Evolutionary conservation across 192 early-diverging fungal species (phyloP).

Genomic region (Allomyces javanicus): DNA sequence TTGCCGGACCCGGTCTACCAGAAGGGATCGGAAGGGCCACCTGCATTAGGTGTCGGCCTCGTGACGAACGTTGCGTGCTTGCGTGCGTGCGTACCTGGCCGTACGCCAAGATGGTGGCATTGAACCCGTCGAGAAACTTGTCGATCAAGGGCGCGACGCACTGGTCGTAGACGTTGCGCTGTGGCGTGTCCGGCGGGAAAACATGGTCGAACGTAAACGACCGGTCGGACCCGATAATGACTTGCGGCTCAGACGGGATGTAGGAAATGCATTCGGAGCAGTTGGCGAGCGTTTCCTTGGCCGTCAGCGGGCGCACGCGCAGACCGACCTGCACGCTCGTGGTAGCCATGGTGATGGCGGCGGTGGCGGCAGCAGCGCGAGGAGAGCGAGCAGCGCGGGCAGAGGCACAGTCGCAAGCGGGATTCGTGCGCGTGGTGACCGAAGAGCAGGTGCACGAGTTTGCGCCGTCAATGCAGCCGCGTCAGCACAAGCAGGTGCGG

Average conservation of each 20-base stretch:
- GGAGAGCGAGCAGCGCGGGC: too few relatives aligned
- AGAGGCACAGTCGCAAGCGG: too few relatives aligned
- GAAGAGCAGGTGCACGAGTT: too few relatives aligned
- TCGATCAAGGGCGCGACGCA: constrained; percentile 37
- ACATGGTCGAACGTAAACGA: constrained; percentile 54
- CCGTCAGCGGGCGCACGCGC: constrained; percentile 53
- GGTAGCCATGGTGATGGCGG: constrained; percentile 4
- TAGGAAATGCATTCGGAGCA: constrained; percentile 34
- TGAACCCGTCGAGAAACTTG: constrained; percentile 54
- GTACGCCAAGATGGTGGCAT: constrained; percentile 33
- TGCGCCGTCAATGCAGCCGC: too few relatives aligned
- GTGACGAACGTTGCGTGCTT: not conserved
- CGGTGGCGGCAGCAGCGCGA: too few relatives aligned
- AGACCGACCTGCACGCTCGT: constrained; percentile 47
- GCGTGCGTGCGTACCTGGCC: constrained; percentile 12
- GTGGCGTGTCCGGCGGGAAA: constrained; percentile 28
- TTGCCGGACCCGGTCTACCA: constrained; percentile 9
- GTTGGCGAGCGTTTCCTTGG: constrained; percentile 47
- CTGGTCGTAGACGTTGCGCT: constrained; percentile 34
- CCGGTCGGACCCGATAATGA: constrained; percentile 38
- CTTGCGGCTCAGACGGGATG: constrained; percentile 38
- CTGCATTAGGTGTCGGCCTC: not conserved
- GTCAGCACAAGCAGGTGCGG: too few relatives aligned
- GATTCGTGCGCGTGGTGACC: too few relatives aligned
- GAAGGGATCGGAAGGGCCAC: not conserved